Evolutionary conservation across 208 protist species (phyloP).

Genomic region (Trypanosoma brucei): DNA sequence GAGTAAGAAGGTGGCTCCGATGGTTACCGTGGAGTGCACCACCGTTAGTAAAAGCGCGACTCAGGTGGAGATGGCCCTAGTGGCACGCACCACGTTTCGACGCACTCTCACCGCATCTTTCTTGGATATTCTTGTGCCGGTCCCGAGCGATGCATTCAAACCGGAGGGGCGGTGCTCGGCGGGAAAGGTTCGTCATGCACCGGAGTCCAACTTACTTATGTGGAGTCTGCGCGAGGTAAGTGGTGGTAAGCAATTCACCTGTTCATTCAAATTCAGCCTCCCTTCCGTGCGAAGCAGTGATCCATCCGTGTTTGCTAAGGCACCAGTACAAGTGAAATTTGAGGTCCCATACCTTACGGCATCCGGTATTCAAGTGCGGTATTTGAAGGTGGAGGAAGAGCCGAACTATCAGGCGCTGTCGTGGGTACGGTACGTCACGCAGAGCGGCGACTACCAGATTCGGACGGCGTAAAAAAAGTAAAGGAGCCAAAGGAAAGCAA

Average conservation of each 20-base stretch:
- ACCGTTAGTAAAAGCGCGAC: constrained; percentile 88
- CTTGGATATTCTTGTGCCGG: constrained; percentile 96
- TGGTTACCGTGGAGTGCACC: constrained; percentile 89
- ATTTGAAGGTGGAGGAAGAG: constrained; percentile 98
- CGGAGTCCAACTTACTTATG: constrained; percentile 93
- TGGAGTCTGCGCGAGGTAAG: constrained; percentile 98
- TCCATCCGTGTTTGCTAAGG: constrained; percentile 53
- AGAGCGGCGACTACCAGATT: constrained; percentile 96
- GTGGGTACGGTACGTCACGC: constrained; percentile 99
- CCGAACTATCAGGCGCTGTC: constrained; percentile 95
- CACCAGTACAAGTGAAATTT: constrained; percentile 96
- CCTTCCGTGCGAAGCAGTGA: constrained; percentile 90
- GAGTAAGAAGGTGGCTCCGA: constrained; percentile 92
- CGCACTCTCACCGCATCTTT: constrained; percentile 92
- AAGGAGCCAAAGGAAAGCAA: constrained; percentile 2
- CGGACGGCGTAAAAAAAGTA: constrained; percentile 59
- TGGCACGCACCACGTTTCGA: constrained; percentile 92
- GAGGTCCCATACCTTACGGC: constrained; percentile 98
- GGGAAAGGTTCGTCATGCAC: constrained; percentile 94
- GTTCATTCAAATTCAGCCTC: constrained; percentile 94
- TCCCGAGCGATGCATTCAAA: constrained; percentile 96
- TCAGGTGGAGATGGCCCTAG: constrained; percentile 94
- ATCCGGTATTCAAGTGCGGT: constrained; percentile 98
- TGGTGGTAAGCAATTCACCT: constrained; percentile 91
- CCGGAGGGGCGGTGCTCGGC: constrained; percentile 91